phyloP scores from a whole-genome alignment of 1,139 yeast genomes.

The Hemisphaericaspora xylanilytica region DNA sequence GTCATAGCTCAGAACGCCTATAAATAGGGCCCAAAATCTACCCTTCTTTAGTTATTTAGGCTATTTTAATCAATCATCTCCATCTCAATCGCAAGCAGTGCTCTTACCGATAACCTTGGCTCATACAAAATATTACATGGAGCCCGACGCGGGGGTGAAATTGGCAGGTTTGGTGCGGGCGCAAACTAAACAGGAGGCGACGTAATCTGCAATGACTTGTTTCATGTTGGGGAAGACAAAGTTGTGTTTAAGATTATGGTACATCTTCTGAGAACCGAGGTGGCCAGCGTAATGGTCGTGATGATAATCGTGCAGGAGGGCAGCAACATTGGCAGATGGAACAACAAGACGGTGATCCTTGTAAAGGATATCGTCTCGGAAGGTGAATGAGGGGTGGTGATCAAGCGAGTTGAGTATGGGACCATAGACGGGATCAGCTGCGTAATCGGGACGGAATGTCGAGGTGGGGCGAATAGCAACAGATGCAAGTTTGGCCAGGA shows the following conservation, averaged over 20 bases:
- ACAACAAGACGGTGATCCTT: not conserved
- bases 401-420: not conserved
- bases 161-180: not conserved
- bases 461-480: not conserved
- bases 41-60: no score
- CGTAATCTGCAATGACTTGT: not conserved
- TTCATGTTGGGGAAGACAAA: not conserved
- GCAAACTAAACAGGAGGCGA: not conserved
- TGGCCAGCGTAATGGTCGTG: not conserved
- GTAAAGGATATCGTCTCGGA: not conserved
- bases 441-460: not conserved
- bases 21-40: no score
- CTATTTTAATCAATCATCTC: no score
- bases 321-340: not conserved
- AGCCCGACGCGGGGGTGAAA: no score
- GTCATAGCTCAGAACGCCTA: no score
- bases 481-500: not conserved
- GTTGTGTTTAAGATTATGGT: not conserved
- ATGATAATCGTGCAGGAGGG: not conserved
- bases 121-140: no score
- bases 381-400: not conserved
- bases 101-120: no score
- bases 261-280: conserved; percentile 1
- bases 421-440: not conserved
- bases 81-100: no score